Base-by-base conservation (phyloP, 139 green algal genomes). In the Tetraselmis striata region DNA sequence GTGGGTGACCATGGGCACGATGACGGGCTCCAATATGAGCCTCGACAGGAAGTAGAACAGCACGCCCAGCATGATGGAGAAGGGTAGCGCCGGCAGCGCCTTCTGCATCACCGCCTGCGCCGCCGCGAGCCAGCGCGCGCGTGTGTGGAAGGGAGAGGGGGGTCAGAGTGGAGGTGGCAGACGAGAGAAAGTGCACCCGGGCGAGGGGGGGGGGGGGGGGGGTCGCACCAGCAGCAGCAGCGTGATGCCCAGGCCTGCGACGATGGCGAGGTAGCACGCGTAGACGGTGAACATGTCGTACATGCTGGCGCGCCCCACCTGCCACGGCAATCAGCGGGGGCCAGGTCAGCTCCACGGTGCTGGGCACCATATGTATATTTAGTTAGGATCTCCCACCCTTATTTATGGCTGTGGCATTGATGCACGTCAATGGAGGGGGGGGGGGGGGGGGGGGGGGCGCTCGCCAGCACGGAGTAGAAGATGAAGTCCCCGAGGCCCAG, bases 401-500 rank as follows among this genome's bases (percentile, higher is more conserved):
- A n/a, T n/a, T n/a, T n/a, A n/a, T n/a, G n/a, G n/a, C n/a, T n/a
- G n/a, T n/a, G n/a, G n/a, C n/a, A n/a, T n/a, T n/a, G n/a, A 25
- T 67, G 45, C 18, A 18, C 18, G 45, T 67, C 11, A 25, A 5
- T 18, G 45, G 45, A 25, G 45, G 5, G 45, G 5, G 45, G 45
- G 5, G 5, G 74, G 5, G 74, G 22, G 26, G 28, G 28, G 28
- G 28, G 28, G 5, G 2, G 28, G 76, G 24, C 28, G 24, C 88
- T 86, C 45, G 92, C 87, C 26, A 99, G 88, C 78, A 99, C 90
- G 31, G 86, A 93, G 87, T 98, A 98, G 86, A 99, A 99, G 79
- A 99, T 98, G 88, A 99, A 98, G 90, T 99, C 96, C 2, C 95
- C 95, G 25, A 99, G 83, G 28, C 96, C 96, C 59, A 99, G 92